These are phyloP conservation scores for Nicotiana rustica DNA, from an alignment of 305 asterid species.

Conservation along the genomic window DNA sequence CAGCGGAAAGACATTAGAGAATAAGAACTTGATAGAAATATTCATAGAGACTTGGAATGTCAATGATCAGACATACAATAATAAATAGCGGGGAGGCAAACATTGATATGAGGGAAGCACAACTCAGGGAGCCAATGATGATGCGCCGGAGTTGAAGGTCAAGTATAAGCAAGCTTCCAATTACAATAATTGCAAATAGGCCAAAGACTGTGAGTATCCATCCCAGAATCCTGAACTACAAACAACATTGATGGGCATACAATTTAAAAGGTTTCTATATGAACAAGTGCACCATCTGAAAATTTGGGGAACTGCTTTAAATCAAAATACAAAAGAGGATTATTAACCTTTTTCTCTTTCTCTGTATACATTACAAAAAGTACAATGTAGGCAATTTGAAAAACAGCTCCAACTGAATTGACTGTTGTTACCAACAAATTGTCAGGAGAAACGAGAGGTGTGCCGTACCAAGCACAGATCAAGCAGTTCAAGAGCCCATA, in stretches of 20 bases:
- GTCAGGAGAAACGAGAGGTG: constrained; percentile 67
- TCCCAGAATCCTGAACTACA: constrained; percentile 77
- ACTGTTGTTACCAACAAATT: constrained; percentile 65
- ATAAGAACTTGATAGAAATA: not conserved
- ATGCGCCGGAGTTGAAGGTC: constrained; percentile 64
- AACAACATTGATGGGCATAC: not conserved
- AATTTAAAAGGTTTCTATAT: not conserved
- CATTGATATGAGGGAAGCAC: constrained; percentile 77
- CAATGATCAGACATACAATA: constrained; percentile 58
- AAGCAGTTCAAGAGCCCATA: constrained; percentile 79
- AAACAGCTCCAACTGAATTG: constrained; percentile 74
- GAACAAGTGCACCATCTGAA: not conserved
- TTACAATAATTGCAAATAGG: constrained; percentile 50
- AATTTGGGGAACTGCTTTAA: not conserved
- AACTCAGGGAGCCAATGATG: constrained; percentile 70
- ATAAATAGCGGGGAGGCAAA: constrained; percentile 81
- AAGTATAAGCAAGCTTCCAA: constrained; percentile 57
- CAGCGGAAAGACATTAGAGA: not conserved
- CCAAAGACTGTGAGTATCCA: constrained; percentile 58
- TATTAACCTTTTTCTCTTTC: constrained; percentile 53
- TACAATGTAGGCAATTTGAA: constrained; percentile 65
- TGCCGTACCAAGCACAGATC: constrained; percentile 85
- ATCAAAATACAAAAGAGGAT: not conserved
- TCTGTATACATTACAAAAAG: constrained; percentile 64
- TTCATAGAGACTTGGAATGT: not conserved